phyloP scores from a whole-genome alignment of 2,329 filamentous ascomycete genomes.

The Drechslerella stenobrocha region DNA sequence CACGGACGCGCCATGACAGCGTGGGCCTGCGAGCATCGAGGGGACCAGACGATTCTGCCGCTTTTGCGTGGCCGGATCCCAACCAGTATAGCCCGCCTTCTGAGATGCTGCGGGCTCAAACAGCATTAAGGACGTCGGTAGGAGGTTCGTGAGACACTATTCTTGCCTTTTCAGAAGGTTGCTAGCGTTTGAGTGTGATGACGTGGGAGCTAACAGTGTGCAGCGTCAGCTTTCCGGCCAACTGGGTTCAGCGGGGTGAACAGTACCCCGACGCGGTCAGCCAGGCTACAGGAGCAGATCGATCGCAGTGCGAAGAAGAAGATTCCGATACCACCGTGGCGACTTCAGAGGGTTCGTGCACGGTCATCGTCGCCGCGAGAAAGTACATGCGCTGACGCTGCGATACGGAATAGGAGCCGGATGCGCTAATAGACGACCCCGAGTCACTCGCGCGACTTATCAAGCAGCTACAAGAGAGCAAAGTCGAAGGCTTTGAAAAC shows the following conservation, averaged over 20 bases:
- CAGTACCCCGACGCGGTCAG: slow-evolving; percentile 7
- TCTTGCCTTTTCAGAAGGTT: background rate
- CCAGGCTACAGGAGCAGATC: slow-evolving; percentile 20
- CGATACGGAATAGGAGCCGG: slow-evolving; percentile 17
- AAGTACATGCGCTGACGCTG: background rate
- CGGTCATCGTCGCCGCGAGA: background rate
- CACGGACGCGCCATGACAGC: slow-evolving; percentile 14
- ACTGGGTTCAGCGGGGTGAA: slow-evolving; percentile 6
- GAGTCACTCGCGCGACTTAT: slow-evolving; percentile 28
- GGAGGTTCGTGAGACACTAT: slow-evolving; percentile 16
- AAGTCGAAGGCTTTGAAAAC: slow-evolving; percentile 44
- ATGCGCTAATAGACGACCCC: slow-evolving; percentile 10
- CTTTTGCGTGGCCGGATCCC: slow-evolving; percentile 1
- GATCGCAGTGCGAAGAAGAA: slow-evolving; percentile 5
- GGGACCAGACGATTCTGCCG: background rate
- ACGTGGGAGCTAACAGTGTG: background rate
- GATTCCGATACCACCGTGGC: slow-evolving; percentile 19
- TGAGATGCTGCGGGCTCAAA: background rate
- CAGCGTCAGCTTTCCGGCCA: slow-evolving; percentile 26
- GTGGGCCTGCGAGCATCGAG: slow-evolving; percentile 8
- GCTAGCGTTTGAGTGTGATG: background rate
- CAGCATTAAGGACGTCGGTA: background rate
- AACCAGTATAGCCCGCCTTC: slow-evolving; percentile 36
- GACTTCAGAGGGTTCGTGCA: slow-evolving; percentile 23
- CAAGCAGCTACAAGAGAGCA: slow-evolving; percentile 28